Conservation (phyloP, 2,329 filamentous ascomycete genomes). For the Aureobasidium melanogenum region DNA sequence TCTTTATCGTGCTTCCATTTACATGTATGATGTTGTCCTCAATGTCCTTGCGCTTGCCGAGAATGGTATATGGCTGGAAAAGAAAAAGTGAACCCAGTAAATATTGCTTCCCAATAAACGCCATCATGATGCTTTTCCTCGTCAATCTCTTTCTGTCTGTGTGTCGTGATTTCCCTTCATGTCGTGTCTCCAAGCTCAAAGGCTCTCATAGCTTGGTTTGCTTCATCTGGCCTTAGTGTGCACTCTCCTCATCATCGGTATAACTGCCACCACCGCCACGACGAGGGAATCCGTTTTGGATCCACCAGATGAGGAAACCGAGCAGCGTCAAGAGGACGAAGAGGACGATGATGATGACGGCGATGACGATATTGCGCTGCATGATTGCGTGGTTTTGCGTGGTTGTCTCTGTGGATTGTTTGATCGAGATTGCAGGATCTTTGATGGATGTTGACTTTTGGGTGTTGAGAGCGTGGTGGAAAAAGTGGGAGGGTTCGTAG, state of each 20-base stretch:
- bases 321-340: slow-evolving; percentile 42
- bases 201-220: too few species aligned
- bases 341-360: slow-evolving; percentile 44
- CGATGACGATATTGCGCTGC: slow-evolving; percentile 45
- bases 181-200: too few species aligned
- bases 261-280: slow-evolving; percentile 20
- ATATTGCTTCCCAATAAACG: neutral
- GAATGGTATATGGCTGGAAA: neutral
- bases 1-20: neutral
- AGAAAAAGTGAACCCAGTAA: neutral
- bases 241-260: slow-evolving; percentile 22
- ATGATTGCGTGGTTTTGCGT: slow-evolving; percentile 21
- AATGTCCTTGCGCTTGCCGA: neutral
- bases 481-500: too few species aligned
- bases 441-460: too few species aligned
- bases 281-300: slow-evolving; percentile 30
- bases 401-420: neutral
- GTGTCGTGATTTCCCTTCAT: too few species aligned
- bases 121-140: neutral
- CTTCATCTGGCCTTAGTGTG: neutral
- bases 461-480: too few species aligned
- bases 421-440: too few species aligned
- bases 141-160: too few species aligned
- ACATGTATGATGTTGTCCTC: neutral
- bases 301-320: slow-evolving; percentile 42